Evolutionary conservation across 2,329 filamentous ascomycete genomes (phyloP), one percentile per base, ranked within the genome.

Genomic region (Botrytis sinoallii): DNA sequence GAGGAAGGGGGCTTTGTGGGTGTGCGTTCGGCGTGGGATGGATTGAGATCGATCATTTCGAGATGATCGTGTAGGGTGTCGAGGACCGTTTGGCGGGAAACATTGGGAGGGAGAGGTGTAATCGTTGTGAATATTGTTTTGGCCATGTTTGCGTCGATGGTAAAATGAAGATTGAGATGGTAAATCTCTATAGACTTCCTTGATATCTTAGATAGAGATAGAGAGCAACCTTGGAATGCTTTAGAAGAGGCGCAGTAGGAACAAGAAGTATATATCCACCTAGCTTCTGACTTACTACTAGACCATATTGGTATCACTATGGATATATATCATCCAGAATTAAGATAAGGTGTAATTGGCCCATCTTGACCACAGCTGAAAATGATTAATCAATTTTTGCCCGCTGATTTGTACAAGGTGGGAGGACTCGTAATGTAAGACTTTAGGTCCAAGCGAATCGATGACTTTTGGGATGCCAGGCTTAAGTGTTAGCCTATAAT

Each of bases 21-120:
- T 77, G 90, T 87, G 74, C 93, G 88, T 75, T 92, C 90, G 75
- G 91, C 89, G 73, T 97, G 91, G 4, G 67, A 73, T 16, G 72
- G 72, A 35, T 63, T 57, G 73, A 97, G 85, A 80, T 95, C 91
- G 79, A 97, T 97, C 91, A 97, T 97, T 78, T 90, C 90, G 67
- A 87, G 82, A 83, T 97, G 93, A 82, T 92, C 87, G 82, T 94
- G 93, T 38, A 97, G 89, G 77, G 93, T 93, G 71, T 88, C 86
- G 76, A 97, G 81, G 63, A 93, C 93, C 22, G 88, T 87, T 77
- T 91, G 86, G 68, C 93, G 89, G 65, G 89, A 86, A 77, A 96
- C 87, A 77, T 86, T 85, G 4, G 88, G 78, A 8, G 94, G 94
- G 44, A 97, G 87, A 32, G 93, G 92, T 48, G 93, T 96, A 78